A percentile compares a stretch with the other conserved stretches of the same genome.
Conservation (phyloP, 2,329 filamentous ascomycete species). For the Pestalotiopsis sp. region DNA sequence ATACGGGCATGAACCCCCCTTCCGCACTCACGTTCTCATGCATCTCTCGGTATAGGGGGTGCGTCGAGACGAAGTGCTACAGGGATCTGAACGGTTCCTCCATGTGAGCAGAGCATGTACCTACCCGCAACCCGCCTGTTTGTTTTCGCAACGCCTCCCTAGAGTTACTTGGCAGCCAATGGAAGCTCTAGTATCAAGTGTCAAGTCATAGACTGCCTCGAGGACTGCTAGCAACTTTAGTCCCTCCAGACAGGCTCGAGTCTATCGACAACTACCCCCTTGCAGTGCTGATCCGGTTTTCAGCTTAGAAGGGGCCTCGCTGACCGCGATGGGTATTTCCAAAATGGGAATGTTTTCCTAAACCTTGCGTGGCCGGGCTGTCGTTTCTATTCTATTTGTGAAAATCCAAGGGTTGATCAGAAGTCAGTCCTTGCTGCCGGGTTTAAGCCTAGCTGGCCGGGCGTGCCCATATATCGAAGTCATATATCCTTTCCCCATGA, state of each 20-base stretch:
- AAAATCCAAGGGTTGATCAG: background rate
- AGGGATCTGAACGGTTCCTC: background rate
- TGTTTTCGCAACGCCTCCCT: background rate
- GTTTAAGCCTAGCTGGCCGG: background rate
- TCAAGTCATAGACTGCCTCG: background rate
- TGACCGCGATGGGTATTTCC: background rate
- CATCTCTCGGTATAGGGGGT: background rate
- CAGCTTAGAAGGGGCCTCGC: background rate
- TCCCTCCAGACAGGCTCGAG: constrained; percentile 1
- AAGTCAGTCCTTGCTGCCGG: background rate
- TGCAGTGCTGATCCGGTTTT: background rate
- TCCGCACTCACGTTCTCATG: background rate
- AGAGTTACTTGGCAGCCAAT: no score
- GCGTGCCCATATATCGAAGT: background rate
- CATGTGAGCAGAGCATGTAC: background rate
- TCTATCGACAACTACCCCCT: constrained; percentile 2
- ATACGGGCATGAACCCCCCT: background rate
- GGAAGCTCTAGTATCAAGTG: background rate
- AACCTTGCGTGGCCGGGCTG: background rate
- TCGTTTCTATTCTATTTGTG: background rate
- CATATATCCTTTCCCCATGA: constrained; percentile 1
- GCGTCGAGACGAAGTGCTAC: background rate
- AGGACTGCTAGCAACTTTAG: background rate
- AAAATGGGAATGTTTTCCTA: constrained; percentile 2
- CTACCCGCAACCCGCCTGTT: background rate